Evolutionary conservation across 2,329 filamentous ascomycete species (phyloP).

Genomic region (Sporothrix pallida): DNA sequence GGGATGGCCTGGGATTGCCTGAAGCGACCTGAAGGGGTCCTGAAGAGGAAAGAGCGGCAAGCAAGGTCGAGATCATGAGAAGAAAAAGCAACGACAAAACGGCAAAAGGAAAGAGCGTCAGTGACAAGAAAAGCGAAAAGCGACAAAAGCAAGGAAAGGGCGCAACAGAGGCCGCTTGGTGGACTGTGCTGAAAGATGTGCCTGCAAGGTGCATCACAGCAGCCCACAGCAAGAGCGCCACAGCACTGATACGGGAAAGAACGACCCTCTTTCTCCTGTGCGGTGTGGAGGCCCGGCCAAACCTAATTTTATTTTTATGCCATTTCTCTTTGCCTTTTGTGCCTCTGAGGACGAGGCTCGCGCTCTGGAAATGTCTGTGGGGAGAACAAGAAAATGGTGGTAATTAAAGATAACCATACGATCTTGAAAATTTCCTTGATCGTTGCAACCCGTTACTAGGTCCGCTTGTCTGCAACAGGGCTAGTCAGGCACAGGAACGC

Average conservation of each 20-base stretch:
- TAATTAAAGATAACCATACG: constrained; percentile 14
- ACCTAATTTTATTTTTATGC: constrained; percentile 22
- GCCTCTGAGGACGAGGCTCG: not conserved
- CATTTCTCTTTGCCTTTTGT: not conserved
- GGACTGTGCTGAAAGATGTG: constrained; percentile 13
- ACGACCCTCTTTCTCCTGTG: constrained; percentile 9
- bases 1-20: constrained; percentile 10
- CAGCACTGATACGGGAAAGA: constrained; percentile 8
- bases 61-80: not conserved
- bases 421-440: not conserved
- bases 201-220: constrained; percentile 1
- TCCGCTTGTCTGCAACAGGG: not conserved
- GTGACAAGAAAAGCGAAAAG: not conserved
- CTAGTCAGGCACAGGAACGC: not conserved
- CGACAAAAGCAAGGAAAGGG: constrained; percentile 3
- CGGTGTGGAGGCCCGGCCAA: constrained; percentile 24
- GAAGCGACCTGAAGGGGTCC: constrained; percentile 6
- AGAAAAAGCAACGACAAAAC: not conserved
- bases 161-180: not conserved
- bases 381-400: not conserved
- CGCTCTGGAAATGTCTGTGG: constrained; percentile 22
- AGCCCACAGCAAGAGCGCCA: not conserved
- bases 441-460: not conserved
- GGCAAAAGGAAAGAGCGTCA: not conserved
- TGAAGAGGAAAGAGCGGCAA: constrained; percentile 21